Conservation (phyloP, 1,284 basidiomycete species). For the Flammula alnicola region DNA sequence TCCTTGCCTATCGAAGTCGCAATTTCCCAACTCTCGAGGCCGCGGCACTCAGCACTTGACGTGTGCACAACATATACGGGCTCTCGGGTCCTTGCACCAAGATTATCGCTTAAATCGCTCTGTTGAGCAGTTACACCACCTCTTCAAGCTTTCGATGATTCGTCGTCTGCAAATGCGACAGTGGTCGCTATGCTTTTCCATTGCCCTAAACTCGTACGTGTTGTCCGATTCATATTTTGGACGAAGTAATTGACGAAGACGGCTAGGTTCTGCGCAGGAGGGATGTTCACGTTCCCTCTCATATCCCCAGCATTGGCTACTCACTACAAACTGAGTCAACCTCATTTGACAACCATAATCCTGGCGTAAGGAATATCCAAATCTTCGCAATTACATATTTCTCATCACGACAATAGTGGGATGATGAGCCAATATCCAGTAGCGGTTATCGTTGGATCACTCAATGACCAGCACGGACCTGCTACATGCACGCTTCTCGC, state of each 20-base stretch:
- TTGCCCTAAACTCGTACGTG: slow-evolving; percentile 67
- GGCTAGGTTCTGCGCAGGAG: slow-evolving; percentile 68
- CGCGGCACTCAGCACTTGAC: too few relatives aligned
- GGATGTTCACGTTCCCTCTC: slow-evolving; percentile 77
- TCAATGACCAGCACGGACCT: slow-evolving; percentile 62
- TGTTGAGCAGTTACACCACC: too few relatives aligned
- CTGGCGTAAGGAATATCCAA: slow-evolving; percentile 29
- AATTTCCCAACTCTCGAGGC: too few relatives aligned
- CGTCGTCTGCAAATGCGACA: too few relatives aligned
- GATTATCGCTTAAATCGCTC: too few relatives aligned
- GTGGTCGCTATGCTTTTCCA: too few relatives aligned
- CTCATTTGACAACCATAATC: slow-evolving; percentile 79
- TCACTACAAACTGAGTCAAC: slow-evolving; percentile 67
- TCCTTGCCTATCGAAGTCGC: too few relatives aligned
- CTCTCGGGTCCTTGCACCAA: too few relatives aligned
- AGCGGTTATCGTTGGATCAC: slow-evolving; percentile 33
- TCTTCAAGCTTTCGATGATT: too few relatives aligned
- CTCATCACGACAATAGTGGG: slow-evolving; percentile 23
- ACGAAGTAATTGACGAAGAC: background rate
- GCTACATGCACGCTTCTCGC: slow-evolving; percentile 67
- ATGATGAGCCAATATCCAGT: slow-evolving; percentile 41
- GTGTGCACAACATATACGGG: too few relatives aligned
- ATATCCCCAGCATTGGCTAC: slow-evolving; percentile 64
- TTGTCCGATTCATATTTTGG: slow-evolving; percentile 9
- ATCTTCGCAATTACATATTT: background rate